Percentiles rank a stretch among this genome's conserved stretches.
Evolutionary conservation across 345 rosid species (phyloP).

Genomic region (Iberis pinnata): DNA sequence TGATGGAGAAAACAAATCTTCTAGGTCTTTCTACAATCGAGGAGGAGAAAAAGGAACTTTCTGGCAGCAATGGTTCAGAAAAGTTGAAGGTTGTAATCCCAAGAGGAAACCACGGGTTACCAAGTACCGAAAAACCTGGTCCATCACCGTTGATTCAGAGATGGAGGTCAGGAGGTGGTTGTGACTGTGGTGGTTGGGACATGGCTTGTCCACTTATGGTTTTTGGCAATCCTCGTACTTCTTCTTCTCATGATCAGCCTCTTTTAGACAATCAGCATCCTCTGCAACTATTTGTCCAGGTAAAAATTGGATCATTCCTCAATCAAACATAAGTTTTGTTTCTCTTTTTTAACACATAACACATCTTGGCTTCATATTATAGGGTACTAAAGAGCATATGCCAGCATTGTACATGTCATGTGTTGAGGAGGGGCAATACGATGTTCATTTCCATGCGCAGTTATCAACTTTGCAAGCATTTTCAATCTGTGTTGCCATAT

Average conservation of each 20-base stretch:
- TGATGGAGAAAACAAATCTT: slow-evolving; percentile 31
- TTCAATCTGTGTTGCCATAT: slow-evolving; percentile 70
- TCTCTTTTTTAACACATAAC: slow-evolving; percentile 5
- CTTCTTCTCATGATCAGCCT: slow-evolving; percentile 44
- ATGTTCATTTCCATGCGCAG: slow-evolving; percentile 70
- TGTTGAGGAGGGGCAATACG: slow-evolving; percentile 63
- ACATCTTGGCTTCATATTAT: neutral
- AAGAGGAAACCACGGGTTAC: slow-evolving; percentile 72
- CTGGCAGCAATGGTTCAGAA: slow-evolving; percentile 21
- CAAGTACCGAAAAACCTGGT: slow-evolving; percentile 39
- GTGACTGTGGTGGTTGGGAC: slow-evolving; percentile 99
- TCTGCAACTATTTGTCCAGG: slow-evolving; percentile 67
- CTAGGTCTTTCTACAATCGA: slow-evolving; percentile 30
- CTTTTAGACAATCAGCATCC: slow-evolving; percentile 51
- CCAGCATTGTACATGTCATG: slow-evolving; percentile 66
- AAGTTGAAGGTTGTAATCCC: slow-evolving; percentile 66
- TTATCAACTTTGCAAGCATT: slow-evolving; percentile 84
- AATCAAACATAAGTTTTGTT: neutral
- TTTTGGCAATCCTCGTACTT: slow-evolving; percentile 50
- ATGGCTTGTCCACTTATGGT: slow-evolving; percentile 85
- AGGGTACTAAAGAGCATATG: slow-evolving; percentile 70
- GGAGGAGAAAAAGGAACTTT: slow-evolving; percentile 34
- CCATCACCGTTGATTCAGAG: slow-evolving; percentile 77
- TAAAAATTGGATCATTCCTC: slow-evolving; percentile 25
- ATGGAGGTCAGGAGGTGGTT: slow-evolving; percentile 91